These are phyloP conservation scores for Fusarium sp. DNA, from an alignment of 2,329 filamentous ascomycete species.

Conservation along the genomic window DNA sequence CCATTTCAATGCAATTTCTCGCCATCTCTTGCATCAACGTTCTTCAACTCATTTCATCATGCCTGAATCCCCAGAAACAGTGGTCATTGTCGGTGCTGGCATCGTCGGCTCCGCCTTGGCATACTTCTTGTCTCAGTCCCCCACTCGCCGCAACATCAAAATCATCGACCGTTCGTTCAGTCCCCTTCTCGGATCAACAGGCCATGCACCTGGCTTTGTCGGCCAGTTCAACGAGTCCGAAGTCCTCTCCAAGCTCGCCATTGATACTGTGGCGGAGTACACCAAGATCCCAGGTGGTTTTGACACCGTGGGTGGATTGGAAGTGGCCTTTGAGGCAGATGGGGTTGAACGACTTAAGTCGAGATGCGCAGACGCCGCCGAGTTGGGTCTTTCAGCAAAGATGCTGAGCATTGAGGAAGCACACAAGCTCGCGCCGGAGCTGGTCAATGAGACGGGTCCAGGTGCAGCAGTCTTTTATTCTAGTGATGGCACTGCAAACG, in stretches of 20 bases:
- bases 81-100: conserved; percentile 33
- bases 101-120: conserved; percentile 34
- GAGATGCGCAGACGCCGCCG: conserved; percentile 12
- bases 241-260: conserved; percentile 34
- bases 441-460: conserved; percentile 15
- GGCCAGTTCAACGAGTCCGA: conserved; percentile 40
- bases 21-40: background rate
- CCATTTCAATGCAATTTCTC: background rate
- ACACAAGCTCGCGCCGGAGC: conserved; percentile 20
- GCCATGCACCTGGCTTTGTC: conserved; percentile 35
- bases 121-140: conserved; percentile 16
- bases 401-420: conserved; percentile 26
- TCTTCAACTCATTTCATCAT: background rate
- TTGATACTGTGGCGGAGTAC: conserved; percentile 37
- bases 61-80: conserved; percentile 17
- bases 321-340: conserved; percentile 27
- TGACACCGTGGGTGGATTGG: conserved; percentile 31
- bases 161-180: conserved; percentile 34
- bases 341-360: conserved; percentile 18
- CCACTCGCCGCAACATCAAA: conserved; percentile 20
- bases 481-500: conserved; percentile 37
- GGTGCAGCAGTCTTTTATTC: conserved; percentile 31
- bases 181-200: conserved; percentile 30
- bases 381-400: conserved; percentile 17
- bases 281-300: conserved; percentile 35